Base-by-base conservation (phyloP, 306 rosid species). In the Pyrus pyrifolia region DNA sequence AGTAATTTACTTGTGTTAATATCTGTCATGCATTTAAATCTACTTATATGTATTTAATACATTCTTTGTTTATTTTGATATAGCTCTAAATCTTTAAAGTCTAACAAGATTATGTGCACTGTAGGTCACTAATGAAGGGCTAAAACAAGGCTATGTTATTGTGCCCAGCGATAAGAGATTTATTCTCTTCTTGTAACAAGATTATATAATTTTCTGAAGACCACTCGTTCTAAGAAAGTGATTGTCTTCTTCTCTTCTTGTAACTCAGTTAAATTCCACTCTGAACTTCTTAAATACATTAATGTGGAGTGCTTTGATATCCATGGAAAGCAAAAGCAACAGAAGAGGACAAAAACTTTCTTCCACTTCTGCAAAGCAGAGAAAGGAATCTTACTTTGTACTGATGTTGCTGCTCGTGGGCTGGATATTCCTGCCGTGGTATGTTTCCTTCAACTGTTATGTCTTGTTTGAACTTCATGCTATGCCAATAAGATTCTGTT, bases 331-430 rank as follows among this genome's bases (percentile, higher is more conserved):
- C 97, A 91, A 83, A 94, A 94, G 83, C 98, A 95, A 85, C 85
- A 84, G 77, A 85, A 90, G 73, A 80, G 98, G 73, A 92, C 97
- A 58, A 81, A 85, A 61, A 90, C 93, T 4, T 90, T 88, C 79
- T 94, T 90, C 76, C 84, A 80, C 63, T 94, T 87, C 80, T 89
- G 91, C 81, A 89, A 90, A 85, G 97, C 97, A 13, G 95, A 94
- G 80, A 86, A 84, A 51, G 98, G 98, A 64, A 95, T 95, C 78
- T 81, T 95, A 88, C 93, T 95, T 23, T 92, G 98, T 82, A 92
- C 98, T 67, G 97, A 95, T 85, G 98, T 95, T 85, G 98, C 97
- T 83, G 98, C 98, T 33, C 98, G 98, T 63, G 98, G 98, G 25
- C 90, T 93, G 61, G 98, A 93, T 80, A 91, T 93, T 45, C 98